A percentile compares a stretch with the other conserved stretches of the same genome.
Evolutionary conservation across 352 stramenopile species (phyloP).

Genomic region (Ophiocytium majus): DNA sequence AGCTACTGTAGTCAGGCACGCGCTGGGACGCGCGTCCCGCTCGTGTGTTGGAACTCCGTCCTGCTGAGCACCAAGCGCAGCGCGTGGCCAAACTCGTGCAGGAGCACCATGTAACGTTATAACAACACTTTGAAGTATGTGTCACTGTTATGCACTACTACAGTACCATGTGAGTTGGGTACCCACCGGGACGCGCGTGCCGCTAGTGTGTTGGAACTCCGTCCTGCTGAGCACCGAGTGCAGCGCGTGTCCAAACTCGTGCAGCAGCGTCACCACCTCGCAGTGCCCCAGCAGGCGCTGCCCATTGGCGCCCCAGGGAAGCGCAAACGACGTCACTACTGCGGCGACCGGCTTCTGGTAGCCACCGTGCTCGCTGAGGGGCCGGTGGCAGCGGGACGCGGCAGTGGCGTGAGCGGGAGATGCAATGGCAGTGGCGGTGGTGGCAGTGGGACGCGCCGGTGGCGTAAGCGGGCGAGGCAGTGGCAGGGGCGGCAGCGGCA

Average conservation of each 20-base stretch:
- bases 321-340: slow-evolving; percentile 72
- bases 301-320: slow-evolving; percentile 6
- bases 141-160: too few species aligned
- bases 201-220: slow-evolving; percentile 94
- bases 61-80: slow-evolving; percentile 92
- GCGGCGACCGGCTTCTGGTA: slow-evolving; percentile 92
- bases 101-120: too few species aligned
- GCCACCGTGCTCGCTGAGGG: too few species aligned
- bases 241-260: slow-evolving; percentile 96
- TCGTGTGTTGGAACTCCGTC: slow-evolving; percentile 95
- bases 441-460: too few species aligned
- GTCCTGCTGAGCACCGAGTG: slow-evolving; percentile 92
- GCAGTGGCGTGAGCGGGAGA: too few species aligned
- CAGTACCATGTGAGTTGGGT: too few species aligned
- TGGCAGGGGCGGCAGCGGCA: too few species aligned
- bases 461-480: too few species aligned
- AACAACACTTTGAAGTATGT: too few species aligned
- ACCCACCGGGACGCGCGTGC: slow-evolving; percentile 61
- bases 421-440: too few species aligned
- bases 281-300: slow-evolving; percentile 68
- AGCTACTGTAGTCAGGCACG: too few species aligned
- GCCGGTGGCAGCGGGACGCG: too few species aligned
- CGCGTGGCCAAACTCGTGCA: slow-evolving; percentile 96
- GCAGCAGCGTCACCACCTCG: slow-evolving; percentile 94
- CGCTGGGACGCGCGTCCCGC: slow-evolving; percentile 65